Evolutionary conservation across 257 asterid species (phyloP), one percentile per base, ranked within the genome.

Genomic region (Plantago elongata): DNA sequence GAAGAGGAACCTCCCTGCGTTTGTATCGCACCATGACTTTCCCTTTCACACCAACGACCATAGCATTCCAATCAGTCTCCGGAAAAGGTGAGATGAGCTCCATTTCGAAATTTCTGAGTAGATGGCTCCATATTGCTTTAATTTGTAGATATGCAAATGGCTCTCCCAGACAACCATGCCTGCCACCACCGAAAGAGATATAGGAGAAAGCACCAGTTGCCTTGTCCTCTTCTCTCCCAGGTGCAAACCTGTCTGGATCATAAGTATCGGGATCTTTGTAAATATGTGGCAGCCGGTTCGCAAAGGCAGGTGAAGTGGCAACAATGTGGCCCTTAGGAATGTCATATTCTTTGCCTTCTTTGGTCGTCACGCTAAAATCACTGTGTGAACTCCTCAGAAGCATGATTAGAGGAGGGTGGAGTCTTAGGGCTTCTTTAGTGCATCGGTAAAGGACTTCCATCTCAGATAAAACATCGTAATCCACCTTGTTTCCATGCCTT

Each of bases 111-210:
- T 91, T 91, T 57, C 96, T 83, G 16, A 91, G 79, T 86, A 91
- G 62, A 74, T 91, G 98, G 79, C 96, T 88, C 96, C 98, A 91
- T 64, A 91, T 88, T 7, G 98, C 94, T 69, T 85, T 91, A 65
- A 91, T 91, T 70, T 91, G 98, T 60, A 91, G 74, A 77, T 91
- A 91, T 1, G 98, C 98, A 67, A 91, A 91, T 8, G 98, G 96
- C 81, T 91, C 98, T 6, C 98, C 98, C 3, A 91, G 73, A 68
- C 96, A 91, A 3, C 96, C 98, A 7, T 91, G 98, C 79, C 96
- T 82, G 45, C 98, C 98, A 3, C 98, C 96, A 8, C 98, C 98
- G 15, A 88, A 91, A 3, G 98, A 86, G 22, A 91, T 88, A 75
- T 91, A 88, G 0, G 98, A 91, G 73, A 91, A 91, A 0, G 95